Evolutionary conservation across 352 stramenopile genomes (phyloP).

Genomic region (Pythium pyrilobum): DNA sequence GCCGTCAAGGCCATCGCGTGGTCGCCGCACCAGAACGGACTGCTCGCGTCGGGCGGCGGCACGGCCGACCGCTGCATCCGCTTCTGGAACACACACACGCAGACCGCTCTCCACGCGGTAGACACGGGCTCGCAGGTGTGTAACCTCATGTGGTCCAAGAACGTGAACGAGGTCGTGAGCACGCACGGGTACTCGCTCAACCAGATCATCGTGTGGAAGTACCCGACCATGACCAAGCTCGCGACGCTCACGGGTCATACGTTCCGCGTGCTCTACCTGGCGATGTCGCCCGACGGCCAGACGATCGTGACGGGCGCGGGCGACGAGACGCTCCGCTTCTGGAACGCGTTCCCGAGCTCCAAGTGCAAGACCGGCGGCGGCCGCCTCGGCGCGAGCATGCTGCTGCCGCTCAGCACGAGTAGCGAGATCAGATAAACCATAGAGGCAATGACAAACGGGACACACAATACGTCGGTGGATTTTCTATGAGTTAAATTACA

Average conservation of each 20-base stretch:
- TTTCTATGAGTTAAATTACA: slow-evolving; percentile 22
- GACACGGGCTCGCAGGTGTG: slow-evolving; percentile 97
- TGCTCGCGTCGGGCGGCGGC: slow-evolving; percentile 93
- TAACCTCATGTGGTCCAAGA: slow-evolving; percentile 97
- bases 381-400: slow-evolving; percentile 45
- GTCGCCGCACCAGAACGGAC: slow-evolving; percentile 94
- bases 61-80: slow-evolving; percentile 96
- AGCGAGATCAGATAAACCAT: slow-evolving; percentile 52
- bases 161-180: slow-evolving; percentile 97
- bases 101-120: slow-evolving; percentile 85
- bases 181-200: slow-evolving; percentile 99
- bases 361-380: slow-evolving; percentile 39
- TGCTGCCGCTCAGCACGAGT: slow-evolving; percentile 49
- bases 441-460: neutral
- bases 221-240: slow-evolving; percentile 96
- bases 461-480: too few species aligned
- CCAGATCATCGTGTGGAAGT: slow-evolving; percentile 97
- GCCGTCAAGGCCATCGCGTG: slow-evolving; percentile 98
- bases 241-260: slow-evolving; percentile 95
- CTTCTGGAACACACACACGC: slow-evolving; percentile 96
- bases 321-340: slow-evolving; percentile 97
- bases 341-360: slow-evolving; percentile 94
- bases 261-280: slow-evolving; percentile 95
- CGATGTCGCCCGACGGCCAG: slow-evolving; percentile 95
- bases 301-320: slow-evolving; percentile 97